These are phyloP conservation scores for Penicillium sp. DNA, from an alignment of 2,329 filamentous ascomycete species.

Conservation along the genomic window DNA sequence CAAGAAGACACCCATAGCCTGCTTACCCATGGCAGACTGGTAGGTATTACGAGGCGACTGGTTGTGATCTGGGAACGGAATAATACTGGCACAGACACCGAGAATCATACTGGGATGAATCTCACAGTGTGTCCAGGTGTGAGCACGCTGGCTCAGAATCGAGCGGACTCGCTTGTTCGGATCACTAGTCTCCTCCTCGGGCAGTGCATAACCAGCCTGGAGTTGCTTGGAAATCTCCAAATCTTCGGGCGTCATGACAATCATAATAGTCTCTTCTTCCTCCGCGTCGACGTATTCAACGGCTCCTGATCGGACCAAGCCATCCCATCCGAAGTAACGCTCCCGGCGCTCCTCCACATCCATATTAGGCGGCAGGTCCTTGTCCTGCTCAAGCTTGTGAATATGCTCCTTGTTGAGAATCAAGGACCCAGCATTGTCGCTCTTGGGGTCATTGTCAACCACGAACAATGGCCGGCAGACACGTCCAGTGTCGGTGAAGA, in stretches of 20 bases:
- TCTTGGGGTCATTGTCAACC: conserved; percentile 81
- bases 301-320: conserved; percentile 79
- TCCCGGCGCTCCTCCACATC: conserved; percentile 62
- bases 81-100: conserved; percentile 97
- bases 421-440: conserved; percentile 74
- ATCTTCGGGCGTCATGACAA: conserved; percentile 97
- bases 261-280: conserved; percentile 98
- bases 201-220: conserved; percentile 66
- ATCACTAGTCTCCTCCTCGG: conserved; percentile 68
- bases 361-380: conserved; percentile 64
- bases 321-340: conserved; percentile 82
- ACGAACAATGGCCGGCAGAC: conserved; percentile 94
- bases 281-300: conserved; percentile 97
- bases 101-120: conserved; percentile 99
- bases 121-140: conserved; percentile 97
- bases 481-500: conserved; percentile 95
- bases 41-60: conserved; percentile 98
- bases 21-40: conserved; percentile 99
- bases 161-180: conserved; percentile 87
- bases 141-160: conserved; percentile 81
- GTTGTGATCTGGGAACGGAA: conserved; percentile 99
- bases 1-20: conserved; percentile 98
- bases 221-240: conserved; percentile 76
- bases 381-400: conserved; percentile 73
- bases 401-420: conserved; percentile 86